Conservation (phyloP, 176 grass and related monocot genomes). For the Musa beccarii region DNA sequence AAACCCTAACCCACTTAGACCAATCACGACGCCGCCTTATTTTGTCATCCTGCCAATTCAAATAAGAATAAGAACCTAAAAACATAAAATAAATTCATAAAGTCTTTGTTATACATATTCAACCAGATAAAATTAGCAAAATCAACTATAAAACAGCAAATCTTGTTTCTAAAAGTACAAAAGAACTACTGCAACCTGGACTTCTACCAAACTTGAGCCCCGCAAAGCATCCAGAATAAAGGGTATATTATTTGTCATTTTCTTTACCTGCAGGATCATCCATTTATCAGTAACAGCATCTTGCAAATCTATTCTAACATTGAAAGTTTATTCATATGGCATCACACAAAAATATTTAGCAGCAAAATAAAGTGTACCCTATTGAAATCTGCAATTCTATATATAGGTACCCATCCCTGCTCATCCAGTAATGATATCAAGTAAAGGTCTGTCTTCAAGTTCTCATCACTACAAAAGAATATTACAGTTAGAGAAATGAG, state of each 20-base stretch:
- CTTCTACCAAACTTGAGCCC: constrained; percentile 50
- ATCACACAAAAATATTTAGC: not conserved
- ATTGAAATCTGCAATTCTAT: constrained; percentile 67
- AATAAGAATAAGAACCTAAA: constrained; percentile 11
- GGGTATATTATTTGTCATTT: constrained; percentile 50
- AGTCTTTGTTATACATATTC: not conserved
- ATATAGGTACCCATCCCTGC: constrained; percentile 56
- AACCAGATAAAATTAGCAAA: not conserved
- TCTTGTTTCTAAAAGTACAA: not conserved
- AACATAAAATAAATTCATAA: constrained; percentile 1
- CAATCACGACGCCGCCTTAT: constrained; percentile 55
- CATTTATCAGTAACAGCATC: not conserved
- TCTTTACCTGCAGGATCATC: constrained; percentile 41
- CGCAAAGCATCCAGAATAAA: constrained; percentile 51
- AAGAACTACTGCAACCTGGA: constrained; percentile 40
- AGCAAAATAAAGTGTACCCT: constrained; percentile 40
- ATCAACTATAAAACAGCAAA: not conserved
- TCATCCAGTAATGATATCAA: constrained; percentile 78
- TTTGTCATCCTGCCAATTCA: constrained; percentile 38
- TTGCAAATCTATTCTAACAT: not conserved
- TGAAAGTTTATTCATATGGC: constrained; percentile 1
- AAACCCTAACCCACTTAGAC: constrained; percentile 46
- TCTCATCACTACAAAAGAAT: constrained; percentile 37
- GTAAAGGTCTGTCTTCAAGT: constrained; percentile 51
- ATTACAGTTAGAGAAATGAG: too few relatives aligned